Conservation (phyloP, 202 grass and related monocot species). For the Brachypodium distachyon region DNA sequence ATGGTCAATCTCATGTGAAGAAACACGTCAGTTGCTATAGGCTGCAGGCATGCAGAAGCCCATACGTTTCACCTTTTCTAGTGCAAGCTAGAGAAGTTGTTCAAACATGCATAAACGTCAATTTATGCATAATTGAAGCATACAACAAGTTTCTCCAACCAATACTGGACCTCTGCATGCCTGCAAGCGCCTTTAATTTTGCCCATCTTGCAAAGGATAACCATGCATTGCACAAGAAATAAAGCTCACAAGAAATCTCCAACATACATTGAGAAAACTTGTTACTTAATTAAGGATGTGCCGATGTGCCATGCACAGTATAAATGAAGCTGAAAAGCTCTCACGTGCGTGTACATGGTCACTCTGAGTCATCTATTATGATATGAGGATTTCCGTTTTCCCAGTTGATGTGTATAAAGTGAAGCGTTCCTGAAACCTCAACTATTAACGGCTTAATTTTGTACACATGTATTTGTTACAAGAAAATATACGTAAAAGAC, state of each 20-base stretch:
- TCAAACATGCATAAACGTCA: constrained; percentile 28
- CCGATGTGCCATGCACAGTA: background rate
- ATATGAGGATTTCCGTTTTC: background rate
- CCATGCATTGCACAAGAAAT: background rate
- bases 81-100: constrained; percentile 33
- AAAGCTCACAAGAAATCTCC: background rate
- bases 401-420: background rate
- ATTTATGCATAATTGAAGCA: constrained; percentile 16
- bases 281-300: too few species aligned
- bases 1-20: constrained; percentile 18
- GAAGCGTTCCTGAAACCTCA: background rate
- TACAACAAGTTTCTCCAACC: constrained; percentile 44
- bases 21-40: constrained; percentile 20
- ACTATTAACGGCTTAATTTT: too few species aligned
- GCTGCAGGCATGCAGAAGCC: background rate
- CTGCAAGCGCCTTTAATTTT: constrained; percentile 18
- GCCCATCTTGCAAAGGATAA: background rate
- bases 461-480: too few species aligned
- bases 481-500: background rate
- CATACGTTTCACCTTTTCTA: constrained; percentile 28
- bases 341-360: background rate
- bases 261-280: background rate
- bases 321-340: too few species aligned
- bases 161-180: constrained; percentile 21
- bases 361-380: background rate